These are phyloP conservation scores for Sistotremastrum niveocremeum DNA, from an alignment of 768 basidiomycete species.

Conservation along the genomic window DNA sequence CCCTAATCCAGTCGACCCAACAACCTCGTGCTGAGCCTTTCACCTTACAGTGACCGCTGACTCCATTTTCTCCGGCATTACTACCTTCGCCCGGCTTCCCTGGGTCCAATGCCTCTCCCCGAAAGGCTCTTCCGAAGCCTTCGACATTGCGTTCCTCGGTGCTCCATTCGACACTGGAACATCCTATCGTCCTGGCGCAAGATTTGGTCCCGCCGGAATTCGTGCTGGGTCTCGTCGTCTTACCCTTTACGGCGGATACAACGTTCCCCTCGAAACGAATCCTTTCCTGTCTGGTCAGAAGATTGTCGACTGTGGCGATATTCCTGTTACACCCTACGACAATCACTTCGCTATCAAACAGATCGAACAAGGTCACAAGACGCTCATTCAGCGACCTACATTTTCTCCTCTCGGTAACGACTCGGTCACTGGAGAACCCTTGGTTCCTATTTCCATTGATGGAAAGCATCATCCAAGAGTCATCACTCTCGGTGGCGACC, in stretches of 20 bases:
- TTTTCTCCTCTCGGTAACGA: constrained; percentile 54
- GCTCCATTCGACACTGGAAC: constrained; percentile 68
- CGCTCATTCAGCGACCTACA: constrained; percentile 48
- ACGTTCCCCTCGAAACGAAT: constrained; percentile 59
- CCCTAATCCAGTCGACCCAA: not conserved
- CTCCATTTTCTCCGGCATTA: constrained; percentile 69
- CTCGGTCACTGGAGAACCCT: constrained; percentile 39
- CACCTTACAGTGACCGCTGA: constrained; percentile 51
- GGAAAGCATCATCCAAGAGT: constrained; percentile 68
- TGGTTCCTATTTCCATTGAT: constrained; percentile 48
- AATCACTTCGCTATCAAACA: constrained; percentile 60
- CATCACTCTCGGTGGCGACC: constrained; percentile 79
- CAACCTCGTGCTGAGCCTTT: not conserved
- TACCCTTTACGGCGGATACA: constrained; percentile 67
- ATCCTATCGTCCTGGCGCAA: constrained; percentile 70
- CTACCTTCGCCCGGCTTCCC: constrained; percentile 79
- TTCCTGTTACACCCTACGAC: constrained; percentile 68
- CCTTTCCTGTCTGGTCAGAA: constrained; percentile 57
- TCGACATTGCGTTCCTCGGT: constrained; percentile 77
- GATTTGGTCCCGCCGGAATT: constrained; percentile 78
- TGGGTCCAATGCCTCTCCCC: constrained; percentile 64
- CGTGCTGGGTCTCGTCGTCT: constrained; percentile 65
- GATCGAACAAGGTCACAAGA: constrained; percentile 61
- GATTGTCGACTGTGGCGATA: constrained; percentile 68
- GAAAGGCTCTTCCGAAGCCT: constrained; percentile 36